A percentile compares a stretch with the other conserved stretches of the same genome.
Evolutionary conservation across 2,329 filamentous ascomycete genomes (phyloP).

Genomic region (Penicillium verrucosum): DNA sequence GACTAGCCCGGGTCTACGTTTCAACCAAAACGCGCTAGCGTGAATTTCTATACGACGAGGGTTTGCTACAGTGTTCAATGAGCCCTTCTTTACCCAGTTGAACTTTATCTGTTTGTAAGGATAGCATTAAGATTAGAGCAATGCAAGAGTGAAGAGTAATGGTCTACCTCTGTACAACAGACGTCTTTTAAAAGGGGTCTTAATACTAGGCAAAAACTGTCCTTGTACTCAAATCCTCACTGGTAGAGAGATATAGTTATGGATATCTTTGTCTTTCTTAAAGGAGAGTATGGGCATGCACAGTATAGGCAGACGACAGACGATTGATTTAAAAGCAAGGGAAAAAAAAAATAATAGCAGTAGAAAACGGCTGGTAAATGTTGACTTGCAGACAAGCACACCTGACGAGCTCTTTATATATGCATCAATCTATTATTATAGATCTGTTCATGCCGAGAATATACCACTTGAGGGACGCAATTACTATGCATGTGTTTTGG

Average conservation of each 20-base stretch:
- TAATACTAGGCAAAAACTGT: too few relatives aligned
- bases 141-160: too few relatives aligned
- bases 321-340: background rate
- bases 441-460: background rate
- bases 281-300: background rate
- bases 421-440: background rate
- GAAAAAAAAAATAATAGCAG: background rate
- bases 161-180: too few relatives aligned
- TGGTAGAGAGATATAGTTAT: background rate
- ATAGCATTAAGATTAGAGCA: too few relatives aligned
- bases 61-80: too few relatives aligned
- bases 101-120: too few relatives aligned
- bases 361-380: background rate
- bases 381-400: background rate
- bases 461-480: background rate
- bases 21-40: too few relatives aligned
- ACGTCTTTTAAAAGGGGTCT: too few relatives aligned
- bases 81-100: too few relatives aligned
- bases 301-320: background rate
- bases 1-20: too few relatives aligned
- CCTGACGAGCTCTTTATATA: background rate
- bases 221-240: background rate
- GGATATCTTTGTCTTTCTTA: background rate
- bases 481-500: background rate
- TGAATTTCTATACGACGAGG: too few relatives aligned